These are phyloP conservation scores for Volvariella volvacea DNA, from an alignment of 1,284 basidiomycete species.

Conservation along the genomic window DNA sequence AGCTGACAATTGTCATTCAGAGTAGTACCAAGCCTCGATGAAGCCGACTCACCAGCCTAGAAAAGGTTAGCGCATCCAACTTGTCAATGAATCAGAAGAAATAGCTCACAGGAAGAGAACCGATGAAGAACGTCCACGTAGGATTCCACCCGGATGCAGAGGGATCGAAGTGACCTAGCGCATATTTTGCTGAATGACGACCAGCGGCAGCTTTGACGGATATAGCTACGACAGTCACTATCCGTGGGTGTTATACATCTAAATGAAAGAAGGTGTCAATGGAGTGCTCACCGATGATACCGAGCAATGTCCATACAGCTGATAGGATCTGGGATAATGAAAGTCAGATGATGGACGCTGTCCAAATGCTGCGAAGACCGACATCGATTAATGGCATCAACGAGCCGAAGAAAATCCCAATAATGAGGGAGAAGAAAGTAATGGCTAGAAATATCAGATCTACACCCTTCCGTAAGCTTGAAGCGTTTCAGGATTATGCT, in stretches of 20 bases:
- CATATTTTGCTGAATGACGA: constrained; percentile 38
- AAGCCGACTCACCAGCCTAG: constrained; percentile 28
- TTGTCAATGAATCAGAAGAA: not conserved
- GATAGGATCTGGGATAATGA: constrained; percentile 40
- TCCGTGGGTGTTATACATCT: too few species aligned
- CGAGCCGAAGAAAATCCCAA: constrained; percentile 43
- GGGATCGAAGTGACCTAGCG: constrained; percentile 40
- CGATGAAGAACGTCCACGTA: constrained; percentile 55
- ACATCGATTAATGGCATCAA: constrained; percentile 45
- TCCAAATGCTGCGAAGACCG: too few species aligned
- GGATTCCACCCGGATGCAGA: constrained; percentile 48
- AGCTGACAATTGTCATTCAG: constrained; percentile 21
- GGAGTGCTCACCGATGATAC: constrained; percentile 33
- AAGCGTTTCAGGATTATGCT: not conserved
- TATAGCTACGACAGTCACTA: constrained; percentile 41
- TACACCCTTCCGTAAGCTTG: constrained; percentile 14
- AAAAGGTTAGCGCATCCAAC: constrained; percentile 1
- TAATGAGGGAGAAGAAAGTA: constrained; percentile 30
- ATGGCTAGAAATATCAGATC: constrained; percentile 48
- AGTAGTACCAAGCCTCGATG: not conserved
- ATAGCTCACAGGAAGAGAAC: constrained; percentile 39
- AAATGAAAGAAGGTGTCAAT: not conserved
- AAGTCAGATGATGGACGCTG: too few species aligned
- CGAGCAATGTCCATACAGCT: constrained; percentile 47
- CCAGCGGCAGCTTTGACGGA: constrained; percentile 44